Evolutionary conservation across 2,329 filamentous ascomycete species (phyloP), one percentile per base, ranked within the genome.

Genomic region (Neocucurbitaria cava): DNA sequence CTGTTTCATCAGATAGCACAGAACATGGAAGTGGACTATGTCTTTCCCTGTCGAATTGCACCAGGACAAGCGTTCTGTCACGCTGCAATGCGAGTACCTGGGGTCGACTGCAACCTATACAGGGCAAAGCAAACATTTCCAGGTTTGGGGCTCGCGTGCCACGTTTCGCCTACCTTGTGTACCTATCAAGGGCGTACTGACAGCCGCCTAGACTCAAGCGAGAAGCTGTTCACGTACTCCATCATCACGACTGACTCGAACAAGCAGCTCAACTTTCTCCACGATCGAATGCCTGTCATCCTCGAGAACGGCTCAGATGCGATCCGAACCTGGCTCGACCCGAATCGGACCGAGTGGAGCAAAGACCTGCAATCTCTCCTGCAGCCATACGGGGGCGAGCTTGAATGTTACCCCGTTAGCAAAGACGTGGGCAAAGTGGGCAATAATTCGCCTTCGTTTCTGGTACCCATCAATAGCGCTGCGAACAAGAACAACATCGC

Each of bases 201-300:
- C 64, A 58, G 48, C 36, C 54, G 48, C 44, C 56, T 58, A 84
- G 86, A 83, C 45, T 83, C 85, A 1, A 82, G 86, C 2, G 83
- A 90, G 59, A 90, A 89, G 73, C 78, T 87, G 5, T 97, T 94
- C 73, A 96, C 92, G 0, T 99, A 96, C 75, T 94, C 93, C 1
- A 87, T 99, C 71, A 94, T 98, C 73, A 99, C 95, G 1, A 98
- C 94, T 1, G 85, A 89, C 56, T 90, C 92, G 7, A 96, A 94
- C 68, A 81, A 87, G 58, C 89, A 94, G 72, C 81, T 98, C 44
- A 87, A 82, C 24, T 98, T 96, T 63, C 81, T 99, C 17, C 95
- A 99, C 72, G 89, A 96, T 69, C 88, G 95, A 15, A 99, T 99
- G 95, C 95, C 95, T 0, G 94, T 96, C 5, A 90, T 98, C 26